Evolutionary conservation across 768 basidiomycete species (phyloP).

Genomic region (Crepidotus variabilis): DNA sequence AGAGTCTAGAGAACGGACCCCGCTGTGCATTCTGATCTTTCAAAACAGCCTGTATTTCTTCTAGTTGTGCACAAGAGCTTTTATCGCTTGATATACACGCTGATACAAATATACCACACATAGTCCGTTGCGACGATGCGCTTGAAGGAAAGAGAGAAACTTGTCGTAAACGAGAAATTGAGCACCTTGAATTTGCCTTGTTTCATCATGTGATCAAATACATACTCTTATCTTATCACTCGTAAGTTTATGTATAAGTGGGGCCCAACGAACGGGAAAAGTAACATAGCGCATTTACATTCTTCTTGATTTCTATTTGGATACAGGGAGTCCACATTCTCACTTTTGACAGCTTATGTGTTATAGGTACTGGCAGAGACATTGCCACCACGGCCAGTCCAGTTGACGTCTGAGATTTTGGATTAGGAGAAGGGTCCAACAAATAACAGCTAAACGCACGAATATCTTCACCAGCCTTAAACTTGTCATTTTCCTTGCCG

Average conservation of each 20-base stretch:
- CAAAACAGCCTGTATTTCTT: slow-evolving; percentile 20
- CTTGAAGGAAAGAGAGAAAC: too few species aligned
- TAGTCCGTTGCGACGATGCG: neutral
- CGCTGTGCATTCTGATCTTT: slow-evolving; percentile 51
- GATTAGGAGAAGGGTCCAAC: slow-evolving; percentile 19
- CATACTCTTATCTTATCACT: too few species aligned
- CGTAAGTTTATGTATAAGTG: too few species aligned
- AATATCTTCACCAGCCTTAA: slow-evolving; percentile 82
- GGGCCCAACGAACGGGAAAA: too few species aligned
- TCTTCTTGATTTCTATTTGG: too few species aligned
- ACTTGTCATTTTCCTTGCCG: slow-evolving; percentile 83
- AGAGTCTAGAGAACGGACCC: slow-evolving; percentile 45
- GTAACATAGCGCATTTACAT: too few species aligned
- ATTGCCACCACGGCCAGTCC: slow-evolving; percentile 97
- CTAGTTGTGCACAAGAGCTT: neutral
- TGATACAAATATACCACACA: neutral
- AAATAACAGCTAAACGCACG: slow-evolving; percentile 49
- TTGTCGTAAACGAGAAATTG: too few species aligned
- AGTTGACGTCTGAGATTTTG: slow-evolving; percentile 76
- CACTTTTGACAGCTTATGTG: slow-evolving; percentile 27
- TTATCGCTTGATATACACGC: too few species aligned
- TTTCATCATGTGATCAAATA: too few species aligned
- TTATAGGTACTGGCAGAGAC: slow-evolving; percentile 88
- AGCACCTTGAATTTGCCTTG: too few species aligned
- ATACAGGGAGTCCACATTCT: too few species aligned